Conservation (phyloP, 768 basidiomycete genomes). For the Neoboletus magnificus region DNA sequence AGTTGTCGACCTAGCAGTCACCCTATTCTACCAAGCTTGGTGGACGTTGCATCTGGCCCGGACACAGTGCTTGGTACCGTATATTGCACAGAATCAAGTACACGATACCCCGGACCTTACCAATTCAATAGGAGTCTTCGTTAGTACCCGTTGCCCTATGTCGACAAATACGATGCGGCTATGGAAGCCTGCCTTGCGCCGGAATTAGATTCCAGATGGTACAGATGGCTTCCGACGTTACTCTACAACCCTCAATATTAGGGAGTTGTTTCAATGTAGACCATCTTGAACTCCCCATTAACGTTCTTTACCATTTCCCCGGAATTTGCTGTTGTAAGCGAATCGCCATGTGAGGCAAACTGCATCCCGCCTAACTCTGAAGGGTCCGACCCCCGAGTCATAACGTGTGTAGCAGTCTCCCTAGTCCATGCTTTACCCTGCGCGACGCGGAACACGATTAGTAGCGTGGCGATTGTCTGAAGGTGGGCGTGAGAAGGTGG, state of each 20-base stretch:
- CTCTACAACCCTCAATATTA: not conserved
- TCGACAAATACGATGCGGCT: not conserved
- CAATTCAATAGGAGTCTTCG: not conserved
- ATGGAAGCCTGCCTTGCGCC: not conserved
- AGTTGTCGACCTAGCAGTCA: no score
- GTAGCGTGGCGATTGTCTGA: slow-evolving; percentile 4
- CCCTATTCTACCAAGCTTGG: no score
- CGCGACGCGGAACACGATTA: slow-evolving; percentile 9
- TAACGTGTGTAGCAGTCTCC: slow-evolving; percentile 1
- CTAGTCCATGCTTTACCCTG: slow-evolving; percentile 8
- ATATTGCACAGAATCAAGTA: not conserved
- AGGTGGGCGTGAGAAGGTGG: not conserved
- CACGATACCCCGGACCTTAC: not conserved
- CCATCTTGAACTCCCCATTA: not conserved
- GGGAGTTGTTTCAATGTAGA: not conserved
- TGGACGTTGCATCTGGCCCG: no score
- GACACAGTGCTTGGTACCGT: no score
- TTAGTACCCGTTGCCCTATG: not conserved
- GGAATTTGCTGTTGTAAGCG: not conserved
- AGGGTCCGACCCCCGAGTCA: not conserved
- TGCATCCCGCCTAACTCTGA: not conserved
- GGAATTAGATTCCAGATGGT: not conserved
- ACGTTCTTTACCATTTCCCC: not conserved
- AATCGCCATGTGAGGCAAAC: not conserved
- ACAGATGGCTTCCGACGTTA: not conserved